Evolutionary conservation across 2,329 filamentous ascomycete genomes (phyloP), one percentile per base, ranked within the genome.

Genomic region (Pseudogymnoascus sp.): DNA sequence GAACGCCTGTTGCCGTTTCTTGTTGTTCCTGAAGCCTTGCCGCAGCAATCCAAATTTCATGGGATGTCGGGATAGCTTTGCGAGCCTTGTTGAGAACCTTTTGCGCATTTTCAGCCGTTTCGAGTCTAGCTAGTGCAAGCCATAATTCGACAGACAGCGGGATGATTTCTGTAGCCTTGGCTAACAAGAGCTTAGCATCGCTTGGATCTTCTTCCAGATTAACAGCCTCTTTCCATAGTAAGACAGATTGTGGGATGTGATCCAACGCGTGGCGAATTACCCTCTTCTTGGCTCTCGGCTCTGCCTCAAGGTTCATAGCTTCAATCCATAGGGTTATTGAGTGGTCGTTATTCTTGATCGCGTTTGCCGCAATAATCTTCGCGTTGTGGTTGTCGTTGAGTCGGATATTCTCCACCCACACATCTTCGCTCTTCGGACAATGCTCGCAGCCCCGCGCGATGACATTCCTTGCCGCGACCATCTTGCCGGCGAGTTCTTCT

Each of bases 181-280:
- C 93, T 57, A 99, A 84, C 63, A 99, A 82, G 63, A 99, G 80
- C 66, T 88, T 87, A 4, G 96, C 96, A 77, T 97, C 92, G 31
- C 88, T 89, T 0, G 89, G 85, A 69, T 96, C 89, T 71, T 97
- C 93, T 72, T 97, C 95, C 63, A 97, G 79, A 69, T 97, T 97
- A 67, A 99, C 93, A 4, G 93, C 89, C 73, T 96, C 92, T 74
- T 97, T 99, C 95, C 95, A 99, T n/a, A 99, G 83, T 44, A 90
- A 88, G 59, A 97, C 95, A 0, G 93, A 97, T 72, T 96, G 91
- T 0, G 93, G 93, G 42, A 97, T 90, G 71, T 96, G 88, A 70
- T 97, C 91, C 50, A 99, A 81, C 0, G 95, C 96, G 72, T 96
- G 90, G 63, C 93, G 85, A 35, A 97, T 86, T 7, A 99, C 95